phyloP scores from a whole-genome alignment of 2,329 filamentous ascomycete genomes.

The Neofusicoccum kwambonambiense region DNA sequence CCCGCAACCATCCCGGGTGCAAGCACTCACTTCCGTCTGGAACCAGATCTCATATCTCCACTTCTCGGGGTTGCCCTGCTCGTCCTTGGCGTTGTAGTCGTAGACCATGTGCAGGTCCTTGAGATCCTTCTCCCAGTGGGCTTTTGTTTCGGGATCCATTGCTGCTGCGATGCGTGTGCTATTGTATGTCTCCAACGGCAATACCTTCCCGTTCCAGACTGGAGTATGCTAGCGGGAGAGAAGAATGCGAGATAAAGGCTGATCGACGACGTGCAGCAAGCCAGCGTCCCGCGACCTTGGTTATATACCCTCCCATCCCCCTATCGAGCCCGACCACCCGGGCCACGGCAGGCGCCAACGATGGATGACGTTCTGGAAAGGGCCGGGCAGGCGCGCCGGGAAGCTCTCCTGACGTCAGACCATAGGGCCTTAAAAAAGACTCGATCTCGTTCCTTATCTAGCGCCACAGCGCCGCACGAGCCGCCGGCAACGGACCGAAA shows the following conservation, averaged over 20 bases:
- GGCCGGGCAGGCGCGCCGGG: neutral
- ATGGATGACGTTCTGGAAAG: neutral
- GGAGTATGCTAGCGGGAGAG: neutral
- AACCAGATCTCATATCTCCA: conserved; percentile 65
- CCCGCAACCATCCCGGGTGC: neutral
- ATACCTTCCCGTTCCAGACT: neutral
- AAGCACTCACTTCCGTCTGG: conserved; percentile 41
- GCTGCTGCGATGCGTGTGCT: neutral
- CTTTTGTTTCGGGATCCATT: conserved; percentile 4
- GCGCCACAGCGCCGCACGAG: neutral
- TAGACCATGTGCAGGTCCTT: conserved; percentile 57
- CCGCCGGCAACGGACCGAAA: neutral
- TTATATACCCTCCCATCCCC: neutral
- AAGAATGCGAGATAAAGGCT: neutral
- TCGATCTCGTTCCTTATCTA: neutral
- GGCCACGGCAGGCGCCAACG: neutral
- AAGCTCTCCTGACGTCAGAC: conserved; percentile 1
- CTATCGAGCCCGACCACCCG: neutral
- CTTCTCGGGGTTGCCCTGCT: conserved; percentile 52
- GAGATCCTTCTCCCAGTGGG: conserved; percentile 51
- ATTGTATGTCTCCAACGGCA: neutral
- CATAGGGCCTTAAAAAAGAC: neutral
- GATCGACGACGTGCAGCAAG: neutral
- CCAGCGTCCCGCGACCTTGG: neutral
- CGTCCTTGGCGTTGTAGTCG: conserved; percentile 54